Conservation (phyloP, 805 yeast genomes). For the Candida berthetii region DNA sequence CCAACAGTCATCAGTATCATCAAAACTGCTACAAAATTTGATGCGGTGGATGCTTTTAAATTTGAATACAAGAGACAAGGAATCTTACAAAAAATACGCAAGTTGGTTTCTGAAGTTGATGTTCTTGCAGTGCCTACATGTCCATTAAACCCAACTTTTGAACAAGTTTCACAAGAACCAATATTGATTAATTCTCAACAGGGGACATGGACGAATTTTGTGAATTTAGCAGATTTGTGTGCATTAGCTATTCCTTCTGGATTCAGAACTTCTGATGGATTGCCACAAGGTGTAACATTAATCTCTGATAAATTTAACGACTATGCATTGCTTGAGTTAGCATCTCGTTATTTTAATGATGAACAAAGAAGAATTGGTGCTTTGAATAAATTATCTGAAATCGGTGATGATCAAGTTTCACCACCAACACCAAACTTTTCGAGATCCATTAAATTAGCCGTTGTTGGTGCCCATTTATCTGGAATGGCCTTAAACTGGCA, state of each 20-base stretch:
- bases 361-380: conserved; percentile 33
- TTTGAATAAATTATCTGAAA: conserved; percentile 24
- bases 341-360: conserved; percentile 62
- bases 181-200: conserved; percentile 78
- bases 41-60: conserved; percentile 80
- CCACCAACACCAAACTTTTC: conserved; percentile 34
- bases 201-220: conserved; percentile 98
- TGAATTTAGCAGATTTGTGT: conserved; percentile 87
- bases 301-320: conserved; percentile 81
- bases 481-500: conserved; percentile 96
- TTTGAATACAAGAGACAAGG: conserved; percentile 85
- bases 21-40: conserved; percentile 66
- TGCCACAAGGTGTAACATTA: conserved; percentile 88
- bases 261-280: conserved; percentile 77
- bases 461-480: conserved; percentile 91
- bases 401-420: conserved; percentile 40
- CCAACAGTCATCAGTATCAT: conserved; percentile 79
- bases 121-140: conserved; percentile 88
- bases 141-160: conserved; percentile 84
- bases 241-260: conserved; percentile 92
- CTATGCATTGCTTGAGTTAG: conserved; percentile 81
- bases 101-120: conserved; percentile 54
- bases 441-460: conserved; percentile 54
- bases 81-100: conserved; percentile 58
- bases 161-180: conserved; percentile 71